phyloP scores from a whole-genome alignment of 345 rosid genomes.

The Anastatica hierochuntica region DNA sequence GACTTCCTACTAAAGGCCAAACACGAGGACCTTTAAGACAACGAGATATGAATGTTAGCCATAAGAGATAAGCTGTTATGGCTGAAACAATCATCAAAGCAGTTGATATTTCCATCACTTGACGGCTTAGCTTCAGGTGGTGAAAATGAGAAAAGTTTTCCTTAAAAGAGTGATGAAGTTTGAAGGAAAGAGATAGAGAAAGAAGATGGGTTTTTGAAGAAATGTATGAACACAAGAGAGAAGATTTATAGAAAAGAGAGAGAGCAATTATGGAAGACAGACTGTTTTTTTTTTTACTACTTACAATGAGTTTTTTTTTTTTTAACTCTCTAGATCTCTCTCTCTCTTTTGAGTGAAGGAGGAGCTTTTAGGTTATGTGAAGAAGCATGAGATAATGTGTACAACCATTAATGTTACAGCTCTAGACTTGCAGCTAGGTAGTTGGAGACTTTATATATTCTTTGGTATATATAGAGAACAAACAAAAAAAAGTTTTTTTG shows the following conservation, averaged over 20 bases:
- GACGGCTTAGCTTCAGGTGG: not conserved
- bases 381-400: slow-evolving; percentile 31
- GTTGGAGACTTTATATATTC: slow-evolving; percentile 26
- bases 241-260: slow-evolving; percentile 41
- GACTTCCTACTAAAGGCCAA: slow-evolving; percentile 86
- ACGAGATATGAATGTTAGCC: slow-evolving; percentile 89
- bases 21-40: slow-evolving; percentile 79
- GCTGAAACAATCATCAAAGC: slow-evolving; percentile 57
- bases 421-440: slow-evolving; percentile 25
- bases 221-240: slow-evolving; percentile 6
- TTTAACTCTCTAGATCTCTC: slow-evolving; percentile 8
- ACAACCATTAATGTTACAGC: slow-evolving; percentile 46
- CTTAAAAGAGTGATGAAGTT: not conserved
- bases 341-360: slow-evolving; percentile 10
- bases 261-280: slow-evolving; percentile 51
- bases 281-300: slow-evolving; percentile 28
- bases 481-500: not conserved
- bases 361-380: slow-evolving; percentile 14
- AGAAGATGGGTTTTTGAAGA: not conserved
- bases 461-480: not conserved
- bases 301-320: slow-evolving; percentile 10
- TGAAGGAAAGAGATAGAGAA: not conserved
- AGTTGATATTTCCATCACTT: slow-evolving; percentile 49
- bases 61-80: slow-evolving; percentile 60
- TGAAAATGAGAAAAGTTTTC: slow-evolving; percentile 6